Percentiles rank a stretch among this genome's conserved stretches.
phyloP scores from a whole-genome alignment of 2,329 filamentous ascomycete species.

The Alternaria sp. region DNA sequence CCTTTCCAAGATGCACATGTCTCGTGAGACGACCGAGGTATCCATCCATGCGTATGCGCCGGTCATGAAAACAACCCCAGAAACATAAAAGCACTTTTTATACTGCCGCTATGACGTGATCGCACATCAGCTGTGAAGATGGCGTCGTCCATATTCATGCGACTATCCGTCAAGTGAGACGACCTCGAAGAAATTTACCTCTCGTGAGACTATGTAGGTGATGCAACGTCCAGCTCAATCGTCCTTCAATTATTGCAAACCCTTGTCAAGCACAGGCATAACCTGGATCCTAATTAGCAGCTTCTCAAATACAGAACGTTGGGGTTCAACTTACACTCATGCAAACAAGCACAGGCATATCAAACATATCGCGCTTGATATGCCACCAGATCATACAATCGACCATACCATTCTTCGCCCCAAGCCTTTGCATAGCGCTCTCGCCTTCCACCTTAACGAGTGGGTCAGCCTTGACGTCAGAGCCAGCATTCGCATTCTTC shows the following conservation, averaged over 20 bases:
- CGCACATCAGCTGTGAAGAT: not conserved
- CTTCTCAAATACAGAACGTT: not conserved
- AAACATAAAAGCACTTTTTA: conserved; percentile 13
- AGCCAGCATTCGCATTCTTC: conserved; percentile 23
- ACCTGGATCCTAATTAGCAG: conserved; percentile 31
- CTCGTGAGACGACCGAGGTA: not conserved
- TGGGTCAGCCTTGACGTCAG: conserved; percentile 36
- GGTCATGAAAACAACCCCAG: not conserved
- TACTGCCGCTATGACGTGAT: not conserved
- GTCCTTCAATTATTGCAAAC: conserved; percentile 19
- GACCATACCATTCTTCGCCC: conserved; percentile 84
- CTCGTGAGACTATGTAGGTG: not conserved
- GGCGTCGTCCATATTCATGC: not conserved
- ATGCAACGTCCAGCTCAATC: not conserved
- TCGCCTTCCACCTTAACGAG: conserved; percentile 57
- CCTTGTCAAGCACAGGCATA: conserved; percentile 44
- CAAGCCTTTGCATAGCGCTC: conserved; percentile 81
- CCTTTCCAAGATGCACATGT: not conserved
- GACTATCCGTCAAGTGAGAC: not conserved
- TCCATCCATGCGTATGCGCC: conserved; percentile 5
- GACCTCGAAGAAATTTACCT: not conserved
- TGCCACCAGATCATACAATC: conserved; percentile 98
- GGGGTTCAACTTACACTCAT: conserved; percentile 82
- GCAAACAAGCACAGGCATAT: conserved; percentile 98
- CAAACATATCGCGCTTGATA: conserved; percentile 95